Conservation (phyloP, 169 alveolate genomes). For the Cryptosporidium ryanae region DNA sequence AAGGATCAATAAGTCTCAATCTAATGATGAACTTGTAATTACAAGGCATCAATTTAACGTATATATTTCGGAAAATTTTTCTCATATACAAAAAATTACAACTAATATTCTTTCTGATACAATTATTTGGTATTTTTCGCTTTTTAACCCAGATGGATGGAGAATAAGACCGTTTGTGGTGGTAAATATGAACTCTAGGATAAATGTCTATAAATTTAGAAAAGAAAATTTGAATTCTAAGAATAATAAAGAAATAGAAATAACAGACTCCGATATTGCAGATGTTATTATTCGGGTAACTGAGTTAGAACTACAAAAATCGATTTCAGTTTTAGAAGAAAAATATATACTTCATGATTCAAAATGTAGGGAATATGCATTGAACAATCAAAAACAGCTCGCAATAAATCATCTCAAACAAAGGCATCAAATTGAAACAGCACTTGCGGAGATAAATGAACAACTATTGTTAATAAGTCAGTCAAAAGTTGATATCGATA, state of each 20-base stretch:
- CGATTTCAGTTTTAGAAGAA: conserved; percentile 34
- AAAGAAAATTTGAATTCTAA: conserved; percentile 2
- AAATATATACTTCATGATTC: conserved; percentile 43
- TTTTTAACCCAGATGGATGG: conserved; percentile 43
- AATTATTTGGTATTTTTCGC: conserved; percentile 38
- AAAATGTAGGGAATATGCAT: conserved; percentile 60
- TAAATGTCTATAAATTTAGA: conserved; percentile 31
- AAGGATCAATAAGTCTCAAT: not conserved
- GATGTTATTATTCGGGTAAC: conserved; percentile 29
- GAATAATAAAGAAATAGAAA: conserved; percentile 31
- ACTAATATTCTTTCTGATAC: conserved; percentile 1
- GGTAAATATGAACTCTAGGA: not conserved
- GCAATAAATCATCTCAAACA: conserved; percentile 65
- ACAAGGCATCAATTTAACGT: not conserved
- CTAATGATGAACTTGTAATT: conserved; percentile 8
- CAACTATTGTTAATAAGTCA: conserved; percentile 42
- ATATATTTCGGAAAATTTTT: conserved; percentile 11
- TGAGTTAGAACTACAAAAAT: conserved; percentile 35
- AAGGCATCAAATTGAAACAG: conserved; percentile 59
- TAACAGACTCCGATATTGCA: conserved; percentile 35
- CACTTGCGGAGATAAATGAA: conserved; percentile 45
- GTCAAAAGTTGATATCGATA: conserved; percentile 40
- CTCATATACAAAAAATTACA: conserved; percentile 10
- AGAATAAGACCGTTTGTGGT: conserved; percentile 39
- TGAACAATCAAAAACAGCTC: conserved; percentile 45